Base-by-base conservation (phyloP, 257 asterid species). In the Anisodus tanguticus region DNA sequence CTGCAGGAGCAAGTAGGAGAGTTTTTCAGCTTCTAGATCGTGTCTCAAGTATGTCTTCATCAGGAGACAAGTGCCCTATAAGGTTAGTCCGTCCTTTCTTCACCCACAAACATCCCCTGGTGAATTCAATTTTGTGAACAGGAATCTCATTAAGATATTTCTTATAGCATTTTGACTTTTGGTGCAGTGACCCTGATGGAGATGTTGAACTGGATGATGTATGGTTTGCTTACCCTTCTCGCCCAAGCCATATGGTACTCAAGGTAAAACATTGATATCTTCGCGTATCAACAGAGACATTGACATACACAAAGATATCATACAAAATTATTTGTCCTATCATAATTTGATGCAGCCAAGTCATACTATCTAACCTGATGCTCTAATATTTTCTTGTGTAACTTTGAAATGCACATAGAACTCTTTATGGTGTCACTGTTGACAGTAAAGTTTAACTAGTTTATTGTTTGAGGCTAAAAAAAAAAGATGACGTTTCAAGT, bases 211-310 rank as follows among this genome's bases (percentile, higher is more conserved):
- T 93, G 82, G 93, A 91, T 47, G 97, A 93, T 78, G 93, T 93
- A 85, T 94, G 97, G 97, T 94, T 94, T 87, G 93, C 97, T 4
- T 94, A 93, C 84, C 98, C 97, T 9, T 93, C 98, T 41, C 97
- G 98, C 47, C 98, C 97, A 26, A 89, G 86, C 84, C 90, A 76
- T 85, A 92, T 91, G 95, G 94, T 94, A 77, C 89, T 94, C 83
- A 93, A 92, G 98, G 98, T 94, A 87, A 84, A 19, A 17, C 41
- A 78, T n/a, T 43, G 77, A 78, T 84, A 68, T 12, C 85, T 47
- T 83, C 7, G 67, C 5, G 19, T n/a, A 60, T n/a, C 67, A n/a
- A n/a, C 35, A 6, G 67, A n/a, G 31, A 60, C 12, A n/a, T 60
- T n/a, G 66, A 59, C 35, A 17, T 58, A 6, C 31, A 8, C 7